These are phyloP conservation scores for Quercus bicolor DNA, from an alignment of 306 rosid species.

Conservation along the genomic window DNA sequence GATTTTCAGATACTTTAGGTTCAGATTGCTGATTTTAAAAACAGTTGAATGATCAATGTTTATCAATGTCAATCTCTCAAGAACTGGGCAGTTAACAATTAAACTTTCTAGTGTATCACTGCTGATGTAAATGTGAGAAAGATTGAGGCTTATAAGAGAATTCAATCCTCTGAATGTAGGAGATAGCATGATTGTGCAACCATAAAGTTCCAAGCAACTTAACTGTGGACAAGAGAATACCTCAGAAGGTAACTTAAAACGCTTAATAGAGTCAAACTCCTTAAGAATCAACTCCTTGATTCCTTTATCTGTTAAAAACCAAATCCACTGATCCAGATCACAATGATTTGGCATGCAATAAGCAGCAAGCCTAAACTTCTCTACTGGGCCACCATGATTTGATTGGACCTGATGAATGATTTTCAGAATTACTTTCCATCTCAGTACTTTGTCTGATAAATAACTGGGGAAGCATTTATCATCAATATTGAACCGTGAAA, in stretches of 20 bases:
- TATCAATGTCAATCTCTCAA: constrained; percentile 25
- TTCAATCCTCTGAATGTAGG: constrained; percentile 6
- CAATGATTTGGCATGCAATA: constrained; percentile 19
- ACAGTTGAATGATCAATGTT: background rate
- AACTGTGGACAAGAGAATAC: constrained; percentile 11
- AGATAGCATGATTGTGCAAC: constrained; percentile 16
- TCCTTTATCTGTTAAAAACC: constrained; percentile 12
- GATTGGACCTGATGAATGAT: constrained; percentile 14
- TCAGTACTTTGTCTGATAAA: constrained; percentile 10
- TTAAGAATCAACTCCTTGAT: constrained; percentile 23
- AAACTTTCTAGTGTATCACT: background rate
- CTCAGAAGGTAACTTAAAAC: constrained; percentile 12
- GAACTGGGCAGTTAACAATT: constrained; percentile 14
- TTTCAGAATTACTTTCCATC: constrained; percentile 20
- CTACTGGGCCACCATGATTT: constrained; percentile 11
- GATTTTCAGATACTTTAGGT: constrained; percentile 25
- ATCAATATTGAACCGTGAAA: constrained; percentile 21
- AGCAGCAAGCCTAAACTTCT: constrained; percentile 27
- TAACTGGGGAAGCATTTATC: constrained; percentile 15
- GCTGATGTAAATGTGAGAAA: background rate
- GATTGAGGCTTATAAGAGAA: constrained; percentile 17
- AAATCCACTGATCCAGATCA: constrained; percentile 19
- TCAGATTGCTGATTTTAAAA: constrained; percentile 12
- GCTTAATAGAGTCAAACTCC: constrained; percentile 2
- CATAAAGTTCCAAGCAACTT: constrained; percentile 17